phyloP scores from a whole-genome alignment of 1,139 yeast genomes.

The Zygoascus hellenicus region DNA sequence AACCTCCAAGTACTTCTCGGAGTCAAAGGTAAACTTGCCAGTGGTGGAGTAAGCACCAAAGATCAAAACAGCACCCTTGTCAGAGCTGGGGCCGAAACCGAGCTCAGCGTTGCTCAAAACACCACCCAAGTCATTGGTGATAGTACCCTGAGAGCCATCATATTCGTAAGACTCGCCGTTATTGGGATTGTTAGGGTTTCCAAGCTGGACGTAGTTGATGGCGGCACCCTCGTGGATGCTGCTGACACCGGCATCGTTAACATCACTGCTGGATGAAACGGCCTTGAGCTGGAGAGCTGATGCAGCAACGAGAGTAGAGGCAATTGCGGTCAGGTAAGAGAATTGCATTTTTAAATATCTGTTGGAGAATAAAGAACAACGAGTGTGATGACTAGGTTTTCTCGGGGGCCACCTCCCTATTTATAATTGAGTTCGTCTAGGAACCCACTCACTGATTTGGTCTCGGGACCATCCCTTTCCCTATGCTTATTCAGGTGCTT shows the following conservation, averaged over 20 bases:
- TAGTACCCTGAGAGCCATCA: constrained; percentile 9
- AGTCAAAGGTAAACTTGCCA: constrained; percentile 10
- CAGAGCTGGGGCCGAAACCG: neutral
- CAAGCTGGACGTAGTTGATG: constrained; percentile 42
- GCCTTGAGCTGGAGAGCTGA: constrained; percentile 4
- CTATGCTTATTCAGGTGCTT: no score
- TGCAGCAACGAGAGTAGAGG: constrained; percentile 8
- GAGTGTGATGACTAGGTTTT: neutral
- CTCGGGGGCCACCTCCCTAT: neutral
- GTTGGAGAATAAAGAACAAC: neutral
- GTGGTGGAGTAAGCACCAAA: neutral
- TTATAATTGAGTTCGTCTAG: neutral
- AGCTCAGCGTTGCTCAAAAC: neutral
- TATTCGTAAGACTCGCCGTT: constrained; percentile 14
- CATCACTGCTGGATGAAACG: neutral
- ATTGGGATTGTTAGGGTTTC: constrained; percentile 17
- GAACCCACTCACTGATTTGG: no score
- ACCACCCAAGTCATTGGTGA: constrained; percentile 3
- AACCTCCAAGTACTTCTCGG: constrained; percentile 22
- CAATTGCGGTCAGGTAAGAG: constrained; percentile 5
- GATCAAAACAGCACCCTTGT: neutral
- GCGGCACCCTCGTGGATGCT: constrained; percentile 53
- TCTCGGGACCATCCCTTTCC: no score
- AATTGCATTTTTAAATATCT: constrained; percentile 5
- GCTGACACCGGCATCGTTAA: constrained; percentile 27